Evolutionary conservation across 768 basidiomycete species (phyloP), one percentile per base, ranked within the genome.

Genomic region (Cubamyces lactineus): DNA sequence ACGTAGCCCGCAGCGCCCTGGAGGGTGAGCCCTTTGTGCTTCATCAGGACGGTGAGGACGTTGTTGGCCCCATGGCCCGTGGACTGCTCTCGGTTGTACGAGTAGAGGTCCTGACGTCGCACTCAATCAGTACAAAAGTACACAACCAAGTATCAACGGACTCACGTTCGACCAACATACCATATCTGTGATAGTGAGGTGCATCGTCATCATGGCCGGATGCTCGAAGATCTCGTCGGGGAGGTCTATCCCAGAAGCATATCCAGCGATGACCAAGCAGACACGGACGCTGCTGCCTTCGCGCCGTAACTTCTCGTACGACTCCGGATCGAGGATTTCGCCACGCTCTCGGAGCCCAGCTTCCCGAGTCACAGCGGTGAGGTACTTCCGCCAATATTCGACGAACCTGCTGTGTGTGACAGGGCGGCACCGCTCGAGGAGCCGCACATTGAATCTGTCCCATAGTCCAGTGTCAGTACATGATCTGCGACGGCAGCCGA

Each of bases 151-250:
- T 3, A 28, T 28, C 4, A 28, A 3, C 49, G 6, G 3, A 73
- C 83, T 72, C 62, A 89, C 88, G 71, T 91, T 90, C 19, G 87
- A 75, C 86, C 83, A 88, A 72, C 83, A 85, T 54, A 90, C 82
- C 66, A 87, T 78, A 70, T 91, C 88, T 42, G 80, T 80, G 9
- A 84, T 85, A 5, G 84, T 81, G 69, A 79, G 81, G 66, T 86
- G 82, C 40, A 85, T 79, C 40, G 77, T 76, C 69, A 77, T 74
- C 68, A 89, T 83, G 16, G 67, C 73, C 21, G 83, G 76, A 70
- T 90, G 78, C 46, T 85, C 76, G 63, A 84, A 84, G 15, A 89
- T 78, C 55, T 82, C 78, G 57, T 89, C 83, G 13, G 85, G 84
- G 38, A 89, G 76, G 71, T 91, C 85, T 48, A 86, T 79, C 46